A percentile compares a stretch with the other conserved stretches of the same genome.
phyloP scores from a whole-genome alignment of 2,329 filamentous ascomycete genomes.

The Neofusicoccum cordaticola region DNA sequence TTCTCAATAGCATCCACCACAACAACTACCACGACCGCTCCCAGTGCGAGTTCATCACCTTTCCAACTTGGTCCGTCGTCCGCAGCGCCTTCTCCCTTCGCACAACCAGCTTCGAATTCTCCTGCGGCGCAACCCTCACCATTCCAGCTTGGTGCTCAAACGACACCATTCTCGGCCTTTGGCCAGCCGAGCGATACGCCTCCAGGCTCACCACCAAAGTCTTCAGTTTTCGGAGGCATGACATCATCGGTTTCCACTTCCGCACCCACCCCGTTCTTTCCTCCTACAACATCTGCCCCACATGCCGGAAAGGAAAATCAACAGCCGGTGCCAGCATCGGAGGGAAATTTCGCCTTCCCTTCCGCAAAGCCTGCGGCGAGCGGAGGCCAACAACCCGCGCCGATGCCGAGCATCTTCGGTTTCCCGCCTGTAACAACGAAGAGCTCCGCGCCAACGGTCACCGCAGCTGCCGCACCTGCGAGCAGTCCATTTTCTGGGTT shows the following conservation, averaged over 20 bases:
- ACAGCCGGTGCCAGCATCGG: neutral
- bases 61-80: neutral
- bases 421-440: neutral
- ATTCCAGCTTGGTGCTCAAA: neutral
- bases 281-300: neutral
- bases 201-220: slow-evolving; percentile 13
- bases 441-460: neutral
- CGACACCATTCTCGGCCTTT: neutral
- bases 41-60: neutral
- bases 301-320: neutral
- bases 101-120: neutral
- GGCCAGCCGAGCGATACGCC: slow-evolving; percentile 5
- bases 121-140: neutral
- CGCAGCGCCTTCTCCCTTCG: neutral
- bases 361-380: neutral
- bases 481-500: neutral
- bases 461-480: neutral
- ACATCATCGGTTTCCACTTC: neutral
- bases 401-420: neutral
- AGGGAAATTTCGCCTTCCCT: neutral
- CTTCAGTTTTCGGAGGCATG: neutral
- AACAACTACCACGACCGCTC: neutral
- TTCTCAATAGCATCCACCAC: slow-evolving; percentile 2
- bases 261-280: neutral
- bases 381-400: neutral